Conservation (phyloP, 805 yeast species). For the Scheffersomyces ergatensis region DNA sequence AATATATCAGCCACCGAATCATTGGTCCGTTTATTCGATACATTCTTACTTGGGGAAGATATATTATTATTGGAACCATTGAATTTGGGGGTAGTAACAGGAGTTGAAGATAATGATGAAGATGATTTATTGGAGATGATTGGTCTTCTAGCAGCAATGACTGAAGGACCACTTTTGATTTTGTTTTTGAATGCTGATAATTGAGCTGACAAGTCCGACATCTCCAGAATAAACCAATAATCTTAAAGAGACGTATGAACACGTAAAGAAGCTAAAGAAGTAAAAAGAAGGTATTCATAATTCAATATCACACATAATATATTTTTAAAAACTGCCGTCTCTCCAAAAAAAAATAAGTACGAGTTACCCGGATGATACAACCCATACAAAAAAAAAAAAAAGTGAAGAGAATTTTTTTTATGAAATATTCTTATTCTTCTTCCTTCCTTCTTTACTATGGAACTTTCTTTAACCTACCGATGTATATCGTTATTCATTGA, state of each 20-base stretch:
- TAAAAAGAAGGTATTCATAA: too few species aligned
- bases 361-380: conserved; percentile 7
- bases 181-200: conserved; percentile 45
- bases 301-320: too few species aligned
- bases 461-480: background rate
- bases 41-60: background rate
- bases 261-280: background rate
- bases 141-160: conserved; percentile 27
- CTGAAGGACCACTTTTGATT: conserved; percentile 44
- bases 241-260: background rate
- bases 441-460: background rate
- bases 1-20: conserved; percentile 31
- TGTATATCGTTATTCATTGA: background rate
- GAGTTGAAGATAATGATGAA: conserved; percentile 6
- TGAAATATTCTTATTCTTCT: background rate
- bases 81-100: background rate
- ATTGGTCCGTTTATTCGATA: conserved; percentile 12
- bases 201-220: conserved; percentile 42
- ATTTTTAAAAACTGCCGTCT: too few species aligned
- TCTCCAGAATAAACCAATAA: conserved; percentile 1
- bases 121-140: conserved; percentile 14
- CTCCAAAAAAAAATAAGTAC: too few species aligned
- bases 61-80: background rate
- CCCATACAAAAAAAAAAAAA: background rate
- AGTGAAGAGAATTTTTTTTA: background rate